Percentiles rank a stretch among this genome's conserved stretches.
phyloP scores from a whole-genome alignment of 768 basidiomycete genomes.

The Stropharia rugosoannulata region DNA sequence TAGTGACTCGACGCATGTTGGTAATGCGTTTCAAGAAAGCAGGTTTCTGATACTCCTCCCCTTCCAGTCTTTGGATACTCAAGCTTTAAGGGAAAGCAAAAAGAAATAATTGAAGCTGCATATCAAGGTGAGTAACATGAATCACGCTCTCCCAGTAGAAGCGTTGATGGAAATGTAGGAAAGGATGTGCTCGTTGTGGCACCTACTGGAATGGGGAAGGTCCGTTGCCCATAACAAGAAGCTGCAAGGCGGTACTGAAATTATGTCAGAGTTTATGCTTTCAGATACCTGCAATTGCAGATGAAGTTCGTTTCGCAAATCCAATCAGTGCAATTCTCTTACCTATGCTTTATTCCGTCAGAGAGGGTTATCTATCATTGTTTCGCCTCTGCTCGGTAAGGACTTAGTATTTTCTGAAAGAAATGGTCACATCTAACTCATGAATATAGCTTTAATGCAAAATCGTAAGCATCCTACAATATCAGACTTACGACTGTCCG shows the following conservation, averaged over 20 bases:
- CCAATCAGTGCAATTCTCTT: neutral
- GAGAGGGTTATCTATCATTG: slow-evolving; percentile 71
- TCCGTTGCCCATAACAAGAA: slow-evolving; percentile 19
- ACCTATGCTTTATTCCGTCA: slow-evolving; percentile 20
- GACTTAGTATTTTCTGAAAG: neutral
- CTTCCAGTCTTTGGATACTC: slow-evolving; percentile 65
- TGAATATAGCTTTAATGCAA: slow-evolving; percentile 68
- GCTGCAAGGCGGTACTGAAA: neutral
- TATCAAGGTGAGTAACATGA: slow-evolving; percentile 43
- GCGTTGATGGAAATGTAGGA: slow-evolving; percentile 35
- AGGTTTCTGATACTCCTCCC: neutral
- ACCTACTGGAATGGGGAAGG: slow-evolving; percentile 91
- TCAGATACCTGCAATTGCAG: slow-evolving; percentile 76
- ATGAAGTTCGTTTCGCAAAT: slow-evolving; percentile 36
- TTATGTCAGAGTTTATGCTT: slow-evolving; percentile 73
- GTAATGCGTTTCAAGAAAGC: neutral
- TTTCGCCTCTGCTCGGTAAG: slow-evolving; percentile 76
- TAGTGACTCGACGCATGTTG: neutral
- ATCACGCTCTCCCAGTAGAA: neutral
- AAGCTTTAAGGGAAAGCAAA: slow-evolving; percentile 75
- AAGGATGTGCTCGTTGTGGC: slow-evolving; percentile 77
- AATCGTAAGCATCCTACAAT: slow-evolving; percentile 51
- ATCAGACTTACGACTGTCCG: neutral
- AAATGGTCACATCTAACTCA: neutral
- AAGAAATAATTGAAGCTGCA: slow-evolving; percentile 72